Conservation (phyloP, 257 asterid species). For the Phtheirospermum japonicum region DNA sequence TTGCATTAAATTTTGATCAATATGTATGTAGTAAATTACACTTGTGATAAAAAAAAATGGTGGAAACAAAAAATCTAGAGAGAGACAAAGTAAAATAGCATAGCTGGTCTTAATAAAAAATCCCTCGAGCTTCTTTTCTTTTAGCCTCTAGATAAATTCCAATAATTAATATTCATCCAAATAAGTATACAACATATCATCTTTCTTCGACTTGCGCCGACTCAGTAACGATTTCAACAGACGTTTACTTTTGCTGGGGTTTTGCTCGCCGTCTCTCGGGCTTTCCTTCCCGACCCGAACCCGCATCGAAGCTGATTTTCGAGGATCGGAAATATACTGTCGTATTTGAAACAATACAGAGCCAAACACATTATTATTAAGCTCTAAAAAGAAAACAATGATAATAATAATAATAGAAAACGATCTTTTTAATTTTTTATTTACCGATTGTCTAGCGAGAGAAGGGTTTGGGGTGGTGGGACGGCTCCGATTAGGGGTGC, state of each 20-base stretch:
- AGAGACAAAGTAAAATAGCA: too few species aligned
- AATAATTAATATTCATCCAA: slow-evolving; percentile 67
- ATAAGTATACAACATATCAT: slow-evolving; percentile 73
- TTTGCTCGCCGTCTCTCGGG: slow-evolving; percentile 52
- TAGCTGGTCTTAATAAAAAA: background rate
- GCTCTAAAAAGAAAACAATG: slow-evolving; percentile 12
- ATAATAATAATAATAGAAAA: background rate
- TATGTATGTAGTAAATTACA: slow-evolving; percentile 37
- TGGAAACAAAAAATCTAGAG: slow-evolving; percentile 24
- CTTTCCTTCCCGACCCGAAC: slow-evolving; percentile 57
- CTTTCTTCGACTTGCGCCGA: slow-evolving; percentile 90
- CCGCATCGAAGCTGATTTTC: slow-evolving; percentile 82
- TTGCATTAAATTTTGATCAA: slow-evolving; percentile 28
- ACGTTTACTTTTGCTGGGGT: slow-evolving; percentile 82
- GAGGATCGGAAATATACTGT: slow-evolving; percentile 70
- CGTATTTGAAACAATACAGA: slow-evolving; percentile 16
- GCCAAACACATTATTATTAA: slow-evolving; percentile 6
- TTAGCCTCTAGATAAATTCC: background rate
- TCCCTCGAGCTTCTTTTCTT: background rate
- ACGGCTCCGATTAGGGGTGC: slow-evolving; percentile 65
- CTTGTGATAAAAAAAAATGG: slow-evolving; percentile 24
- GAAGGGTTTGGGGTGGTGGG: slow-evolving; percentile 77
- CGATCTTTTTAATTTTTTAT: background rate
- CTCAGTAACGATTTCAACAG: slow-evolving; percentile 82
- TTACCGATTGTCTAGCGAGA: slow-evolving; percentile 55